phyloP scores from a whole-genome alignment of 2,329 filamentous ascomycete species.

The Dactylellina sp. region DNA sequence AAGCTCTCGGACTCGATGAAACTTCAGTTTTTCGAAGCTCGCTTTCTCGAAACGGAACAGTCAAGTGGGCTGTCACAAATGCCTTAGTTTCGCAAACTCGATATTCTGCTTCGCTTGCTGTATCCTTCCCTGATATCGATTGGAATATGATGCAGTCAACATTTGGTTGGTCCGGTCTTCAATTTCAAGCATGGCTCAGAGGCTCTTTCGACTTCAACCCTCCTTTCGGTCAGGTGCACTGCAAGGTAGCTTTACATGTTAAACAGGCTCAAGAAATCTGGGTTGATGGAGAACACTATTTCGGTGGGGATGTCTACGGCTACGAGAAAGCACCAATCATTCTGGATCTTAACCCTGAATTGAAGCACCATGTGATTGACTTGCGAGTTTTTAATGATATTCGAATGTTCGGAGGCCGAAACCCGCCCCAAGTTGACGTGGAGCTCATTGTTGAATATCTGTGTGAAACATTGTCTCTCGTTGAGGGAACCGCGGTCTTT shows the following conservation, averaged over 20 bases:
- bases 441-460: conserved; percentile 62
- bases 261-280: conserved; percentile 69
- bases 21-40: conserved; percentile 67
- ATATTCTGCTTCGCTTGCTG: conserved; percentile 9
- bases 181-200: conserved; percentile 72
- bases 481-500: conserved; percentile 64
- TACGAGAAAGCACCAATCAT: conserved; percentile 68
- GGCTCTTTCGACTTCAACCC: conserved; percentile 61
- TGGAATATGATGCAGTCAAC: conserved; percentile 69
- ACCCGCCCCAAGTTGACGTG: conserved; percentile 66
- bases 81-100: conserved; percentile 47
- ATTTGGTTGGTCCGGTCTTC: conserved; percentile 72
- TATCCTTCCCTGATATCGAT: conserved; percentile 64
- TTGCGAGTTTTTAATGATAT: conserved; percentile 70
- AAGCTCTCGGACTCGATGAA: conserved; percentile 65
- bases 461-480: conserved; percentile 61
- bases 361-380: conserved; percentile 68
- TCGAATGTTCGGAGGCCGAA: conserved; percentile 69
- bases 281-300: conserved; percentile 68
- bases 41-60: conserved; percentile 67
- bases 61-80: conserved; percentile 65
- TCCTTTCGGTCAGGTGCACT: conserved; percentile 61
- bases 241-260: conserved; percentile 63
- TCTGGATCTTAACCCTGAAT: conserved; percentile 64
- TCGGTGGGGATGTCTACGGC: conserved; percentile 71